Evolutionary conservation across 2,329 filamentous ascomycete species (phyloP), one percentile per base, ranked within the genome.

Genomic region (Helotiales sp.): DNA sequence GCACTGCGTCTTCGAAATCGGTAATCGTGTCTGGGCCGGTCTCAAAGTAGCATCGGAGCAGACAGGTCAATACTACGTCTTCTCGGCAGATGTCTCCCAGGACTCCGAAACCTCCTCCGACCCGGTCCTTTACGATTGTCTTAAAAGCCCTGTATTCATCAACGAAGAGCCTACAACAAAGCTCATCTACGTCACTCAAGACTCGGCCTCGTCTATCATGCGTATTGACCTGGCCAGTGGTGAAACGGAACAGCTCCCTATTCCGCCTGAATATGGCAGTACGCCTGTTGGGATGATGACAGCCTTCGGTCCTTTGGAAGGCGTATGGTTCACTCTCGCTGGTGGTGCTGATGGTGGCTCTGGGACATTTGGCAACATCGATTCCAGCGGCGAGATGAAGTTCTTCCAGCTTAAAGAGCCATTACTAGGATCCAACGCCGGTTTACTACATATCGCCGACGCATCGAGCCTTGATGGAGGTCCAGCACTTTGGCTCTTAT

Each of bases 11-110:
- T 59, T 43, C n/a, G 57, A 59, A 15, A 59, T 59, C 11, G 57
- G 37, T 3, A 28, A 59, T 26, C 57, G 57, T 13, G 20, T 59
- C 17, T 59, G 57, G 57, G 34, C 57, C 30, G 34, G 57, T 1
- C 37, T 59, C 10, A 59, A 59, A 15, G 34, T 15, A 8, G 57
- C 57, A 7, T 59, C 57, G 6, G 17, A 28, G 11, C 57, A 59
- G 34, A 26, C 34, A 30, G 57, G 57, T 6, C 24, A 59, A 11
- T 59, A 45, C 24, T 59, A 59, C 24, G 57, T 59, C 1, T 59
- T 59, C 20, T 59, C 57, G 57, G 34, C n/a, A 43, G 57, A 59
- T 40, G 22, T 59, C 13, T 59, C 57, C 7, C 8, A 59, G 11
- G 26, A 24, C 11, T 40, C 40, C 7, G 13, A 45, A n/a, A 28